Percentiles rank a stretch among this genome's conserved stretches.
These are phyloP conservation scores for Apiospora sp. DNA, from an alignment of 2,329 filamentous ascomycete species.

Conservation along the genomic window DNA sequence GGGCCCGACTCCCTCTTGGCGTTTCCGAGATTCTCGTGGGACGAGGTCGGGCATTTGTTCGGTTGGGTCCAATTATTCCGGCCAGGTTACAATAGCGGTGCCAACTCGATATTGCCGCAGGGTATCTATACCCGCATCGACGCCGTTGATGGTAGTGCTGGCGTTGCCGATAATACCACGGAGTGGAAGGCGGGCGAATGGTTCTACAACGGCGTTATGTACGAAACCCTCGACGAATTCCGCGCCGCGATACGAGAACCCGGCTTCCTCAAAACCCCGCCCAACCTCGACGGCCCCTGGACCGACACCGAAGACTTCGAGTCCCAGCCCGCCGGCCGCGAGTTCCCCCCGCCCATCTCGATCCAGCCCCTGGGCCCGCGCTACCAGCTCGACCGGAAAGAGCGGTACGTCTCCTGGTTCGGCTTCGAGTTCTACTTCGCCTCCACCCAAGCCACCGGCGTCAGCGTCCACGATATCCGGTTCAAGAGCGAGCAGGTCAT, in stretches of 20 bases:
- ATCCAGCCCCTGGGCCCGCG: slow-evolving; percentile 47
- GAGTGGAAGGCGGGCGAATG: slow-evolving; percentile 50
- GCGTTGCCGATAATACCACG: slow-evolving; percentile 48
- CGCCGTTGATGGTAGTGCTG: slow-evolving; percentile 47
- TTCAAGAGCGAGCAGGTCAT: slow-evolving; percentile 51
- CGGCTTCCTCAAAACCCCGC: slow-evolving; percentile 50
- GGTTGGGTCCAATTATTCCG: slow-evolving; percentile 56
- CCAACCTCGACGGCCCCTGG: slow-evolving; percentile 52
- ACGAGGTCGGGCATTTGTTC: slow-evolving; percentile 49
- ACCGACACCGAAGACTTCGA: slow-evolving; percentile 44
- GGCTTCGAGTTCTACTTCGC: slow-evolving; percentile 49
- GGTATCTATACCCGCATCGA: slow-evolving; percentile 54
- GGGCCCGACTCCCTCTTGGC: slow-evolving; percentile 43
- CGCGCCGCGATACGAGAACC: slow-evolving; percentile 44
- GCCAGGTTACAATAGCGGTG: slow-evolving; percentile 49
- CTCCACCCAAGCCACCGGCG: slow-evolving; percentile 45
- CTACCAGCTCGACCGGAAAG: slow-evolving; percentile 45
- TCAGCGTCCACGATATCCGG: slow-evolving; percentile 47
- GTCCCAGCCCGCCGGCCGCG: slow-evolving; percentile 50
- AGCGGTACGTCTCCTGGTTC: slow-evolving; percentile 51
- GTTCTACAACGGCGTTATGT: slow-evolving; percentile 51
- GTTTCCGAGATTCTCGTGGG: slow-evolving; percentile 50
- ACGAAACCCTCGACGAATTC: slow-evolving; percentile 48
- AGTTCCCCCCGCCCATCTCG: slow-evolving; percentile 59
- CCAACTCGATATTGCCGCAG: slow-evolving; percentile 53